Conservation (phyloP, 2,329 filamentous ascomycete genomes). For the Dendryphion nanum region DNA sequence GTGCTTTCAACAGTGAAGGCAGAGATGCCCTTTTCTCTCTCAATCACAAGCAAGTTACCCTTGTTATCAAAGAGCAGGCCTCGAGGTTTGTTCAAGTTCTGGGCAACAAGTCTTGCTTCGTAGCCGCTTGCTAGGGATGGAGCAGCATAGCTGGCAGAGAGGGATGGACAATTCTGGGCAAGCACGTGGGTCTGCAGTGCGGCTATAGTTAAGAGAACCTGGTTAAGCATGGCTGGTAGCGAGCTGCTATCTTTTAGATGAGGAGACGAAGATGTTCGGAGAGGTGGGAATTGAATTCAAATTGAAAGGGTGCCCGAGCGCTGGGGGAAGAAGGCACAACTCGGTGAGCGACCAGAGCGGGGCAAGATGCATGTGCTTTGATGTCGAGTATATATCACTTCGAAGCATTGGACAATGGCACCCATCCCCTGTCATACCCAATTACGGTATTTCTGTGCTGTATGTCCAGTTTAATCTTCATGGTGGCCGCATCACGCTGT, state of each 20-base stretch:
- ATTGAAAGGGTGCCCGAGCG: not conserved
- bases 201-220: constrained; percentile 7
- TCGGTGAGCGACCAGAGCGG: constrained; percentile 7
- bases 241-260: no score
- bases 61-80: constrained; percentile 44
- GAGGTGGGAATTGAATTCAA: not conserved
- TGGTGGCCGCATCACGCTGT: no score
- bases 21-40: constrained; percentile 34
- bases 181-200: constrained; percentile 9
- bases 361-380: constrained; percentile 1
- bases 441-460: no score
- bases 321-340: not conserved
- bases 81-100: constrained; percentile 41
- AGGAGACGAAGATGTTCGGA: not conserved
- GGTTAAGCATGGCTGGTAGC: constrained; percentile 7
- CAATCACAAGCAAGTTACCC: constrained; percentile 46
- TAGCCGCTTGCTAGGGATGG: constrained; percentile 39
- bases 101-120: constrained; percentile 41
- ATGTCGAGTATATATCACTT: constrained; percentile 5
- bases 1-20: constrained; percentile 28
- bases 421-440: not conserved
- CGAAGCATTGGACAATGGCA: not conserved
- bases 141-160: constrained; percentile 28
- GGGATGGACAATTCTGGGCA: constrained; percentile 13
- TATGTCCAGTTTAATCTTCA: no score